phyloP scores from a whole-genome alignment of 2,329 filamentous ascomycete species.

The Aspergillus ibericus region DNA sequence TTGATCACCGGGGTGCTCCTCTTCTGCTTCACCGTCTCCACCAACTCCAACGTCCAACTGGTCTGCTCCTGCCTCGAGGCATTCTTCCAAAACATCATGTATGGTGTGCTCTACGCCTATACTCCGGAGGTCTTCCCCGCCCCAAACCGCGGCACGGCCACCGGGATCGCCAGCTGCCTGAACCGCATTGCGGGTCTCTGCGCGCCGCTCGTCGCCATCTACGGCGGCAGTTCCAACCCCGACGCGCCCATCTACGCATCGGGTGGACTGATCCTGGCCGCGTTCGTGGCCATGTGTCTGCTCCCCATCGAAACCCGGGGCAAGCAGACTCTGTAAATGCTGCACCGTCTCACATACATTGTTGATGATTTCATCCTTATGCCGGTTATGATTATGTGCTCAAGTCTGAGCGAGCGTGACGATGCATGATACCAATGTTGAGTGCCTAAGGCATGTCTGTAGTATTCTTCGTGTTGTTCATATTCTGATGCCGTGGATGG shows the following conservation, averaged over 20 bases:
- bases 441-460: neutral
- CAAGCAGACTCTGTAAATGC: slow-evolving; percentile 39
- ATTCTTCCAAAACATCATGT: slow-evolving; percentile 60
- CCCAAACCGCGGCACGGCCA: slow-evolving; percentile 56
- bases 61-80: slow-evolving; percentile 55
- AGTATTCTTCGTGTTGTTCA: neutral
- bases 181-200: slow-evolving; percentile 48
- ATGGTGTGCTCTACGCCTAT: slow-evolving; percentile 59
- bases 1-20: slow-evolving; percentile 55
- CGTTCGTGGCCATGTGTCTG: slow-evolving; percentile 47
- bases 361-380: neutral
- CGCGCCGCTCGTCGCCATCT: slow-evolving; percentile 48
- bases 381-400: neutral
- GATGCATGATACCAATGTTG: slow-evolving; percentile 4
- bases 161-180: slow-evolving; percentile 48
- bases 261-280: slow-evolving; percentile 45
- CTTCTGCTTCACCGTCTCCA: slow-evolving; percentile 56
- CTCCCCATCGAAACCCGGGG: slow-evolving; percentile 51
- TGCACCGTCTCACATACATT: neutral
- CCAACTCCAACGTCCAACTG: slow-evolving; percentile 51
- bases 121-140: slow-evolving; percentile 61
- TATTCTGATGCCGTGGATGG: neutral
- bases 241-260: slow-evolving; percentile 49
- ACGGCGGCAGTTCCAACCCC: slow-evolving; percentile 37
- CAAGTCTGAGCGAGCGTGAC: neutral